These are phyloP conservation scores for Talaromyces sp. DNA, from an alignment of 2,329 filamentous ascomycete species.

Conservation along the genomic window DNA sequence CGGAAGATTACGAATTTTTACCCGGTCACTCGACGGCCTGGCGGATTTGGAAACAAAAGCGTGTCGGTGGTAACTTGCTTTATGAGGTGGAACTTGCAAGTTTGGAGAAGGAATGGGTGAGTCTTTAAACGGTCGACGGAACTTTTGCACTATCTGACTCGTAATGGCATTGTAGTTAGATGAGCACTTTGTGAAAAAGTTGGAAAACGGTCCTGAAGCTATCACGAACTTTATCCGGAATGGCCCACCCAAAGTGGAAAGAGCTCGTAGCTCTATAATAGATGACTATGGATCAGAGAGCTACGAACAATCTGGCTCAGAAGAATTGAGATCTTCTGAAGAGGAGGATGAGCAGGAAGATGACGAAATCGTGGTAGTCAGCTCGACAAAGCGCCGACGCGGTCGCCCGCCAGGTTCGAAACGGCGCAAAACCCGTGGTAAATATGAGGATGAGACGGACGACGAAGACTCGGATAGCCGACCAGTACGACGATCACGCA, in stretches of 20 bases:
- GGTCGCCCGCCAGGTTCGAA: slow-evolving; percentile 5
- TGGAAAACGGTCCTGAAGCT: slow-evolving; percentile 27
- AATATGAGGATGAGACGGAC: background rate
- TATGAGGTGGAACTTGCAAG: slow-evolving; percentile 34
- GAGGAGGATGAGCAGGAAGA: background rate
- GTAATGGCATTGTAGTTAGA: slow-evolving; percentile 23
- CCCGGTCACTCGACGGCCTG: slow-evolving; percentile 35
- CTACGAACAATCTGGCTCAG: slow-evolving; percentile 15
- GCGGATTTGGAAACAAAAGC: slow-evolving; percentile 27
- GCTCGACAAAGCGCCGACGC: background rate
- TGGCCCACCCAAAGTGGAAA: slow-evolving; percentile 7
- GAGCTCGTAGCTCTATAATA: background rate
- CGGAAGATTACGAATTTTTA: slow-evolving; percentile 34
- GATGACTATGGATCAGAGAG: background rate
- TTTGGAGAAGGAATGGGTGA: slow-evolving; percentile 32
- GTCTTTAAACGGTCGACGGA: slow-evolving; percentile 7
- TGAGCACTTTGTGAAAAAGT: slow-evolving; percentile 21
- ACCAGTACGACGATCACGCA: slow-evolving; percentile 11
- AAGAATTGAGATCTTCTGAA: slow-evolving; percentile 15
- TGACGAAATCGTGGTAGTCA: background rate
- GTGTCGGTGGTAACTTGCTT: slow-evolving; percentile 18
- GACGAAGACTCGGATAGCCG: background rate
- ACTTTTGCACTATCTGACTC: background rate
- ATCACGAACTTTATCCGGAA: slow-evolving; percentile 21
- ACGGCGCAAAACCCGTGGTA: background rate